Evolutionary conservation across 805 yeast genomes (phyloP).

Genomic region (Saturnispora gosingensis): DNA sequence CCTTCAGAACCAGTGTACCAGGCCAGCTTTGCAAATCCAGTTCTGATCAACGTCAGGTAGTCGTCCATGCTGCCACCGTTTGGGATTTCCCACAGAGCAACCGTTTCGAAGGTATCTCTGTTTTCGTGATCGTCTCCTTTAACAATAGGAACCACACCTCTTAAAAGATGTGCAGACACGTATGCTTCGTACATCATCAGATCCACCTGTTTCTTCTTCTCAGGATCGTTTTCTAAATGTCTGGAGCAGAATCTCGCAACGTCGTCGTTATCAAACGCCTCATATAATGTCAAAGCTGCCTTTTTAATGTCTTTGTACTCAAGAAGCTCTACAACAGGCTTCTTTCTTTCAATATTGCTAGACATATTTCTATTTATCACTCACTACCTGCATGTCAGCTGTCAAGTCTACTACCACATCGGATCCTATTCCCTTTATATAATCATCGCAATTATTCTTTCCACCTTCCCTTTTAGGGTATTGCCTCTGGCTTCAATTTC

Average conservation of each 20-base stretch:
- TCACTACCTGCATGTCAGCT: not conserved
- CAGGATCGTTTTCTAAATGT: constrained; percentile 28
- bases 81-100: constrained; percentile 46
- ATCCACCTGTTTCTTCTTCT: constrained; percentile 27
- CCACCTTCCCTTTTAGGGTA: constrained; percentile 4
- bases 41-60: constrained; percentile 38
- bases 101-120: constrained; percentile 38
- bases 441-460: not conserved
- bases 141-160: constrained; percentile 42
- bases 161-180: constrained; percentile 38
- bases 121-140: constrained; percentile 33
- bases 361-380: not conserved
- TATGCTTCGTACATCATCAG: constrained; percentile 41
- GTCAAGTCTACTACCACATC: not conserved
- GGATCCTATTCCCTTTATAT: not conserved
- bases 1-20: constrained; percentile 40
- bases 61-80: constrained; percentile 35
- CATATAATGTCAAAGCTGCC: constrained; percentile 28
- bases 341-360: not conserved
- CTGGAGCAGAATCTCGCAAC: constrained; percentile 27
- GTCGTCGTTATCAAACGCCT: constrained; percentile 28
- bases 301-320: constrained; percentile 24
- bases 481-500: not conserved
- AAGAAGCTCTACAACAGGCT: constrained; percentile 23
- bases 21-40: constrained; percentile 46